Base-by-base conservation (phyloP, 2,329 filamentous ascomycete species). In the Onygenales sp. region DNA sequence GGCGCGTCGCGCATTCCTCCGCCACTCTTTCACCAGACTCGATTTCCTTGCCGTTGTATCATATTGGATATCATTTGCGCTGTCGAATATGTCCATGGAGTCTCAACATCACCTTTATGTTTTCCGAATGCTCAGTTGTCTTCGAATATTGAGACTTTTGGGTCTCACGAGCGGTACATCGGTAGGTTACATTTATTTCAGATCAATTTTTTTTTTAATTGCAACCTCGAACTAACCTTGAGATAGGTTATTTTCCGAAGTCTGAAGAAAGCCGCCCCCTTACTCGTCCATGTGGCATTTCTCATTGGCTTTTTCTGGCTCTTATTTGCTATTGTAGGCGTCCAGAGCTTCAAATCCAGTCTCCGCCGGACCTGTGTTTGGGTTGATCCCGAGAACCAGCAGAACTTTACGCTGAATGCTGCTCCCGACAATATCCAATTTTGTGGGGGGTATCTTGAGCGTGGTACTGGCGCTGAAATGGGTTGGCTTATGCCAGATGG, bases 241-340 rank as follows among this genome's bases (percentile, higher is more conserved):
- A 31, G 47, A 4, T 62, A 89, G 82, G 91, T 97, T 54, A 98
- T 98, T 63, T 75, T 98, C 44, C 82, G 89, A 67, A 97, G 92
- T 78, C 71, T 98, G 56, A 98, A 98, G 67, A 95, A 95, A 66
- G 91, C 93, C 1, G 89, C 92, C 0, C 93, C 94, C 2, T 76
- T 95, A 38, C 81, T 98, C 27, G 82, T 96, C 31, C 89, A 95
- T 57, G 91, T 98, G 35, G 91, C 89, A 1, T 96, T 98, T 66
- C 76, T 98, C 21, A 90, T 98, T 60, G 81, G 87, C 11, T 98
- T 98, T 72, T 98, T 98, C 72, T 98, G 93, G 93, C 79, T 98
- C 43, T 74, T 97, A 9, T 98, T 98, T 72, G 93, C 90, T 39
- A 96, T 98, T 57, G 85, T 98, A 55, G 94, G 93, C 5, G 87